Evolutionary conservation across 345 rosid genomes (phyloP).

Genomic region (Syzygium aromaticum): DNA sequence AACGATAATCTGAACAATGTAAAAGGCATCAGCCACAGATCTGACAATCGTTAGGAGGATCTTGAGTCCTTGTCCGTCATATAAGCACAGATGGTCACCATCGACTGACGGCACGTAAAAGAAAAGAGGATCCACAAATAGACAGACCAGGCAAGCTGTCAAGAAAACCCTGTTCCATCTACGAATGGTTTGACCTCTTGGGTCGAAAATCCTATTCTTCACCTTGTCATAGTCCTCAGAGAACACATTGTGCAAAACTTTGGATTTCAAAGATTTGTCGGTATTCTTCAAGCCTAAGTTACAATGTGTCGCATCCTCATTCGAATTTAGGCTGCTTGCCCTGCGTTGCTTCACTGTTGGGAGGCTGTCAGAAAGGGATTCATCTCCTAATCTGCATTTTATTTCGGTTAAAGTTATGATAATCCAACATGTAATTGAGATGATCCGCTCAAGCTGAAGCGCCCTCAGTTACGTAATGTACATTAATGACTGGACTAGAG

Average conservation of each 20-base stretch:
- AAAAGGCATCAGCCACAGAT: conserved; percentile 2
- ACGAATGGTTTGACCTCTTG: not conserved
- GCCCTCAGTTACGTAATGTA: not conserved
- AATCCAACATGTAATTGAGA: not conserved
- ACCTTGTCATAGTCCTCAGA: conserved; percentile 9
- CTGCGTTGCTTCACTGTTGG: not conserved
- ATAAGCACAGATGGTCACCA: not conserved
- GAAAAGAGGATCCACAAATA: conserved; percentile 4
- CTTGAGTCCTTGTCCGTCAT: not conserved
- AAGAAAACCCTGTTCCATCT: conserved; percentile 8
- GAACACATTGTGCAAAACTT: not conserved
- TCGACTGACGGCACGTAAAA: not conserved
- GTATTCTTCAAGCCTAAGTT: not conserved
- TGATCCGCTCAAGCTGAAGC: not conserved
- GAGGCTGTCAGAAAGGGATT: not conserved
- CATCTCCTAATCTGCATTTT: not conserved
- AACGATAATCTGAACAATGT: conserved; percentile 2
- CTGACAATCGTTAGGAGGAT: not conserved
- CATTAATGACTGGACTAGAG: not conserved
- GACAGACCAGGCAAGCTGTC: not conserved
- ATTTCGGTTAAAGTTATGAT: not conserved
- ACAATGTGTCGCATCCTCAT: not conserved
- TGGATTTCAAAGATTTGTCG: not conserved
- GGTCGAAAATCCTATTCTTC: not conserved
- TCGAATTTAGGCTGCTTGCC: not conserved